These are phyloP conservation scores for Exserohilum turcica DNA, from an alignment of 2,329 filamentous ascomycete genomes.

Conservation along the genomic window DNA sequence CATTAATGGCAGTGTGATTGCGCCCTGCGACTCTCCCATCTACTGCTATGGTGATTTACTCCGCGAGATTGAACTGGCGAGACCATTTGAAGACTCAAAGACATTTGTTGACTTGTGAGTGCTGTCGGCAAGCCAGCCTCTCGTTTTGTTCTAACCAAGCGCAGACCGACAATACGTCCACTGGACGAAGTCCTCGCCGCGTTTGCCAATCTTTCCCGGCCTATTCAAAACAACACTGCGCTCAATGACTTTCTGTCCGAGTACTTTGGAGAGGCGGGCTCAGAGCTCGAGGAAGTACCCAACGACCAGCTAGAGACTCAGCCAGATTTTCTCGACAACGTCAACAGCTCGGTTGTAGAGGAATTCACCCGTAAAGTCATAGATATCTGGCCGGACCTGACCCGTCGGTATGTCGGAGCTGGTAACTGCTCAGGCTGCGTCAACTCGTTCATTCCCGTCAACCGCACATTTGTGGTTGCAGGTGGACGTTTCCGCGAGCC, in stretches of 20 bases:
- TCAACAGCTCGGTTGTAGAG: constrained; percentile 63
- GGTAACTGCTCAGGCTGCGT: constrained; percentile 62
- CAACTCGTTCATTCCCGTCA: constrained; percentile 68
- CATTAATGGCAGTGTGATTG: constrained; percentile 63
- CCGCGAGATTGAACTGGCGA: constrained; percentile 65
- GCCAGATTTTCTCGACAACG: constrained; percentile 60
- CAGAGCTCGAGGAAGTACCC: constrained; percentile 64
- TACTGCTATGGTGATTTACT: constrained; percentile 71
- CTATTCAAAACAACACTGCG: constrained; percentile 66
- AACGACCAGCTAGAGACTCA: constrained; percentile 59
- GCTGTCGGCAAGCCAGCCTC: neutral
- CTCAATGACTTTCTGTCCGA: constrained; percentile 66
- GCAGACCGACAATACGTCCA: constrained; percentile 65
- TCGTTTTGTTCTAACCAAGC: constrained; percentile 3
- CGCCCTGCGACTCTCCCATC: constrained; percentile 69
- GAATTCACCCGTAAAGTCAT: constrained; percentile 69
- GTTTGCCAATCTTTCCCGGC: constrained; percentile 64
- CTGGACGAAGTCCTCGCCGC: constrained; percentile 65
- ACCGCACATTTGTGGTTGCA: constrained; percentile 71
- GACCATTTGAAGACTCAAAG: constrained; percentile 70
- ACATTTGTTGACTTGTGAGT: constrained; percentile 65
- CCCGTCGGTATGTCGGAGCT: constrained; percentile 60
- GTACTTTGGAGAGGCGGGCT: constrained; percentile 68
- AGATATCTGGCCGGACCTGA: constrained; percentile 71
- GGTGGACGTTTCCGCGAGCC: constrained; percentile 73